Evolutionary conservation across 305 asterid species (phyloP).

Genomic region (Stenogyne calaminthoides): DNA sequence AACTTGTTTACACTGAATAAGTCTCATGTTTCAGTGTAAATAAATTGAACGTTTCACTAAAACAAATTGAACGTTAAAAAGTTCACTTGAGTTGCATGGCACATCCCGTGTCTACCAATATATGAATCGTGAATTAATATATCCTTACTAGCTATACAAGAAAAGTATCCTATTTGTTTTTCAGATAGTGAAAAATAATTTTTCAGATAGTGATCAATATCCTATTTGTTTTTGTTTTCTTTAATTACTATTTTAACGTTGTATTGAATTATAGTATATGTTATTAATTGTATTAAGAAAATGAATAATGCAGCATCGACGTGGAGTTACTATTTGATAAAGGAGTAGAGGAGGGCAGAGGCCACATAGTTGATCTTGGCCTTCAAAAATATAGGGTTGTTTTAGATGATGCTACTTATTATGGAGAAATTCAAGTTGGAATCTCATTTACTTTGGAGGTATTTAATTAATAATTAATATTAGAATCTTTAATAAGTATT

Average conservation of each 20-base stretch:
- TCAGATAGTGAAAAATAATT: no score
- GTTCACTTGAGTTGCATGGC: no score
- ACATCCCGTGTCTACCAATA: no score
- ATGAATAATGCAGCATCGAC: slow-evolving; percentile 53
- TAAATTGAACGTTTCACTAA: no score
- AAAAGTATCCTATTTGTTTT: no score
- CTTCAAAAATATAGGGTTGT: slow-evolving; percentile 58
- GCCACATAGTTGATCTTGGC: slow-evolving; percentile 38
- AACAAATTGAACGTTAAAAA: no score
- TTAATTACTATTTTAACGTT: not conserved
- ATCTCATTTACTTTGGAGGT: slow-evolving; percentile 54
- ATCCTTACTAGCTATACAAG: no score
- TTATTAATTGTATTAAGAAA: not conserved
- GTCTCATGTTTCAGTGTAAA: no score
- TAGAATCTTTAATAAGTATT: no score
- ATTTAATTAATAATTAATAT: no score
- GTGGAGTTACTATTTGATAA: slow-evolving; percentile 57
- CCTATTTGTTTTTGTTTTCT: not conserved
- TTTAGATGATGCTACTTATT: slow-evolving; percentile 36
- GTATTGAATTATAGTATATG: not conserved
- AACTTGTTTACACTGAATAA: no score
- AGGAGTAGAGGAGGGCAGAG: slow-evolving; percentile 59
- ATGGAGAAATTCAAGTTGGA: slow-evolving; percentile 76
- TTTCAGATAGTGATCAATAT: not conserved
- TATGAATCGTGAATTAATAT: no score